Percentiles rank a stretch among this genome's conserved stretches.
Conservation (phyloP, 352 stramenopile species). For the Phytophthora aleatoria region DNA sequence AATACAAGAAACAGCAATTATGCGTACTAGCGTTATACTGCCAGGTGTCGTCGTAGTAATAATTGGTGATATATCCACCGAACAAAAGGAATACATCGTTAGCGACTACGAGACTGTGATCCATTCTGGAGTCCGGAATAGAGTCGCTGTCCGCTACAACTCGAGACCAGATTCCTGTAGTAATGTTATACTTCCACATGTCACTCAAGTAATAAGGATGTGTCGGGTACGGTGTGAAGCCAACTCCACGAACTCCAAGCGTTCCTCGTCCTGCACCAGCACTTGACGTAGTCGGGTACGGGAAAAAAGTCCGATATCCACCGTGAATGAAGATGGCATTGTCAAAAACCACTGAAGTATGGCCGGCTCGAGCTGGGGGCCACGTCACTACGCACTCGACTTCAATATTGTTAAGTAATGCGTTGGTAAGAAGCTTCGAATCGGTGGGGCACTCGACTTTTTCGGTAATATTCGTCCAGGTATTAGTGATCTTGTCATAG, state of each 20-base stretch:
- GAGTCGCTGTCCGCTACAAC: constrained; percentile 38
- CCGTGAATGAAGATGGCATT: constrained; percentile 89
- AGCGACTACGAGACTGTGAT: constrained; percentile 83
- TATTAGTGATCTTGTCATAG: constrained; percentile 64
- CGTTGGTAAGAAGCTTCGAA: constrained; percentile 42
- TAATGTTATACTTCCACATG: constrained; percentile 95
- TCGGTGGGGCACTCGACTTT: constrained; percentile 57
- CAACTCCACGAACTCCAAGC: constrained; percentile 46
- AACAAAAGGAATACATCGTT: constrained; percentile 91
- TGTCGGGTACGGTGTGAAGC: constrained; percentile 89
- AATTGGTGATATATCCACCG: constrained; percentile 93
- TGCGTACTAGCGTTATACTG: constrained; percentile 93
- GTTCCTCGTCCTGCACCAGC: constrained; percentile 76
- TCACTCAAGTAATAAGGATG: constrained; percentile 95
- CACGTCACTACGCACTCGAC: constrained; percentile 86
- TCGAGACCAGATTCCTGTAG: constrained; percentile 80
- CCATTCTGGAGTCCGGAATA: constrained; percentile 70
- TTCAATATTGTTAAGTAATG: constrained; percentile 71
- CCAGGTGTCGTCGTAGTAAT: constrained; percentile 96
- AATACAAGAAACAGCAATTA: not conserved
- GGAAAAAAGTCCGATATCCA: constrained; percentile 95
- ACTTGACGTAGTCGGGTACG: constrained; percentile 91
- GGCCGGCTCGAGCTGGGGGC: constrained; percentile 87
- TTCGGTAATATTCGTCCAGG: constrained; percentile 80
- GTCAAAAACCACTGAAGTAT: constrained; percentile 81